A percentile compares a stretch with the other conserved stretches of the same genome.
phyloP scores from a whole-genome alignment of 352 stramenopile genomes.

The Phytophthora brassicae region DNA sequence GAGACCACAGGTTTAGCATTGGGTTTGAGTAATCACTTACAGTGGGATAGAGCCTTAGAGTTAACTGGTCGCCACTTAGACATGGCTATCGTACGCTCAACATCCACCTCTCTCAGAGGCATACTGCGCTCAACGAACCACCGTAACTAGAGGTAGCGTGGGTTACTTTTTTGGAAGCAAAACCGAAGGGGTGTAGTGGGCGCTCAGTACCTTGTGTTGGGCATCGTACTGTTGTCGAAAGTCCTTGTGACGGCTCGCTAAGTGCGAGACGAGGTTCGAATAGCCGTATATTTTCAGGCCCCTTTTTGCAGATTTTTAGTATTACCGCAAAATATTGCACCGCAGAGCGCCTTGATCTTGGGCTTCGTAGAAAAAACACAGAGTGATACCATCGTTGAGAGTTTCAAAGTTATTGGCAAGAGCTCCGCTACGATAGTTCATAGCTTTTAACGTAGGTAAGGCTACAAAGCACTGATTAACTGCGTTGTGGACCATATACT shows the following conservation, averaged over 20 bases:
- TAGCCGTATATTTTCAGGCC: background rate
- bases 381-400: background rate
- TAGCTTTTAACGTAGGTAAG: no score
- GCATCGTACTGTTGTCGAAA: background rate
- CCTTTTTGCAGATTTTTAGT: background rate
- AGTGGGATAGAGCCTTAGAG: slow-evolving; percentile 16
- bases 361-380: slow-evolving; percentile 5
- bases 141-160: slow-evolving; percentile 1
- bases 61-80: background rate
- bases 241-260: slow-evolving; percentile 3
- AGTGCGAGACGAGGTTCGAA: slow-evolving; percentile 2
- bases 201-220: background rate
- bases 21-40: slow-evolving; percentile 7
- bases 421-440: no score
- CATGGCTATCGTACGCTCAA: background rate
- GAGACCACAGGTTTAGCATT: slow-evolving; percentile 10
- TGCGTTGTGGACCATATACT: no score
- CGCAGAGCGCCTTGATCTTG: background rate
- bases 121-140: slow-evolving; percentile 6
- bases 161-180: slow-evolving; percentile 1
- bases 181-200: background rate
- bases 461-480: no score
- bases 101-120: slow-evolving; percentile 6
- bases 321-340: background rate
- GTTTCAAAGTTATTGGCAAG: slow-evolving; percentile 4